Conservation (phyloP, 2,329 filamentous ascomycete genomes). For the Chaetoscypha palmicola region DNA sequence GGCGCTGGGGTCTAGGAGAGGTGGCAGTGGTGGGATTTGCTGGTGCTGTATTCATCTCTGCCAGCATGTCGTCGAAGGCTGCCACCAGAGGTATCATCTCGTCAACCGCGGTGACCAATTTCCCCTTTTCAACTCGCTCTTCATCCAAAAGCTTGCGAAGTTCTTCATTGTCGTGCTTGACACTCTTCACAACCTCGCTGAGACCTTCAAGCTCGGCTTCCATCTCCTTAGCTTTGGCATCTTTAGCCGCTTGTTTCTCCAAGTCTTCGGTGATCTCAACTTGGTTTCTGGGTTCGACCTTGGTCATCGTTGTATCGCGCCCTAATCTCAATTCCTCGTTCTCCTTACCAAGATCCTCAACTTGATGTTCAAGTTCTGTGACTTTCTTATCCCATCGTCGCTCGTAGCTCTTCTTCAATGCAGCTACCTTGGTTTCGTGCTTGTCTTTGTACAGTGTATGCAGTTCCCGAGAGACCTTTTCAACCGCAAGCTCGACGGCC, state of each 20-base stretch:
- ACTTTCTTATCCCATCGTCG: conserved; percentile 84
- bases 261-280: conserved; percentile 35
- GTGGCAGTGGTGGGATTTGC: conserved; percentile 20
- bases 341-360: conserved; percentile 63
- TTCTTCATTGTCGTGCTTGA: conserved; percentile 62
- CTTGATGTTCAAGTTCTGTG: conserved; percentile 64
- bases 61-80: conserved; percentile 32
- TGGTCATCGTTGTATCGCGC: conserved; percentile 58
- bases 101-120: conserved; percentile 73
- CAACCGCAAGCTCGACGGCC: conserved; percentile 78
- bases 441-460: conserved; percentile 94
- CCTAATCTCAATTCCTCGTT: conserved; percentile 61
- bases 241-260: conserved; percentile 62
- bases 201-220: conserved; percentile 68
- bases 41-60: conserved; percentile 25
- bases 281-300: conserved; percentile 42
- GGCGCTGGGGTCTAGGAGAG: conserved; percentile 22
- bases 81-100: conserved; percentile 71
- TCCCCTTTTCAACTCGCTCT: conserved; percentile 76
- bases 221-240: conserved; percentile 76
- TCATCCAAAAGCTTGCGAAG: conserved; percentile 60
- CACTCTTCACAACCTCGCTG: conserved; percentile 61
- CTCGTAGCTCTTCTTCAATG: conserved; percentile 80
- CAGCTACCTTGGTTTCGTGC: conserved; percentile 91
- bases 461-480: conserved; percentile 88